Evolutionary conservation across 352 stramenopile genomes (phyloP).

Genomic region (Pythium aquatile): DNA sequence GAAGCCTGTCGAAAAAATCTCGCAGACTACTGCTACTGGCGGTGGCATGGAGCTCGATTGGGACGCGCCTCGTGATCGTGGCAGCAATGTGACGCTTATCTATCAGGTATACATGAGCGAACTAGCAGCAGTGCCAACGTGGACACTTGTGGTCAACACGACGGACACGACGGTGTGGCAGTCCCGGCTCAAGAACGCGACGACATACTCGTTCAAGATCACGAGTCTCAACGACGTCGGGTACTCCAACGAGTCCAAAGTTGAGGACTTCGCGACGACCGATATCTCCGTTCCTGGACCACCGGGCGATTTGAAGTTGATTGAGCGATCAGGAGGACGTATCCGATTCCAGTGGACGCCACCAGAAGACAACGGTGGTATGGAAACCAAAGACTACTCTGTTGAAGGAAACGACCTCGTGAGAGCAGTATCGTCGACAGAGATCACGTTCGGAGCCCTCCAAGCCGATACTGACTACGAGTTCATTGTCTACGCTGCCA

Average conservation of each 20-base stretch:
- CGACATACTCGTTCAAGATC: slow-evolving; percentile 49
- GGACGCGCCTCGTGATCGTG: slow-evolving; percentile 41
- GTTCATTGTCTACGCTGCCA: slow-evolving; percentile 51
- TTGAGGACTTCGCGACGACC: slow-evolving; percentile 36
- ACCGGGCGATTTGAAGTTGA: slow-evolving; percentile 20
- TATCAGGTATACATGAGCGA: slow-evolving; percentile 62
- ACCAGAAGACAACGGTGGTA: slow-evolving; percentile 57
- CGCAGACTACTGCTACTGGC: slow-evolving; percentile 42
- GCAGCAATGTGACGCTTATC: slow-evolving; percentile 29
- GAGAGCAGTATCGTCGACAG: background rate
- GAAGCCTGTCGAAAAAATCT: slow-evolving; percentile 28
- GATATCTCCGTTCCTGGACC: slow-evolving; percentile 54
- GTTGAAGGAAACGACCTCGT: slow-evolving; percentile 27
- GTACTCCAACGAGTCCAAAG: slow-evolving; percentile 35
- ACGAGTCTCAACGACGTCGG: slow-evolving; percentile 48
- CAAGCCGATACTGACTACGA: slow-evolving; percentile 40
- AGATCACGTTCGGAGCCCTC: slow-evolving; percentile 38
- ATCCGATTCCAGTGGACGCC: slow-evolving; percentile 40
- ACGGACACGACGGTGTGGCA: slow-evolving; percentile 48
- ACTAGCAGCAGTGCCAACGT: slow-evolving; percentile 16
- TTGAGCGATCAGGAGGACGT: slow-evolving; percentile 37
- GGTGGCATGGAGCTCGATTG: slow-evolving; percentile 48
- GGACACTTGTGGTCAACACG: slow-evolving; percentile 45
- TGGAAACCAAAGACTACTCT: slow-evolving; percentile 38
- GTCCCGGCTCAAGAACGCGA: slow-evolving; percentile 43